phyloP scores from a whole-genome alignment of 169 alveolate species.

The Theileria annulata region DNA sequence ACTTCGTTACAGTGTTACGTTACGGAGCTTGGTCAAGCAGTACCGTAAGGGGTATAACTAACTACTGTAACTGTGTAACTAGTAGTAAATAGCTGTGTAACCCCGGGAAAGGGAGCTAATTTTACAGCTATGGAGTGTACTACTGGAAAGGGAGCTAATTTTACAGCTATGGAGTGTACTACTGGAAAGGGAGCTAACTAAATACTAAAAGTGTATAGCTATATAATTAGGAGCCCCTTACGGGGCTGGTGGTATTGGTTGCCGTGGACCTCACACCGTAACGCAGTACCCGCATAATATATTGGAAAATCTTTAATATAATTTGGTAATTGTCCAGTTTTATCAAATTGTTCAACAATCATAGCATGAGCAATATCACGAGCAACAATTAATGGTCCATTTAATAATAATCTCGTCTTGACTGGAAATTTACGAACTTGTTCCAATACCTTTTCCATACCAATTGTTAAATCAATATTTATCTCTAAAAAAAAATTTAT shows the following conservation, averaged over 20 bases:
- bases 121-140: too few relatives aligned
- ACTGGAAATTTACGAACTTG: constrained; percentile 73
- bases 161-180: too few relatives aligned
- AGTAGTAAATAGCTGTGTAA: too few relatives aligned
- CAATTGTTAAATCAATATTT: constrained; percentile 74
- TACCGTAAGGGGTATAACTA: too few relatives aligned
- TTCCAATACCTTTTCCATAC: constrained; percentile 75
- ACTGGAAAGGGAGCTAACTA: too few relatives aligned
- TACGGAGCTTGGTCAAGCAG: too few relatives aligned
- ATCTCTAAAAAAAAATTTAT: constrained; percentile 50
- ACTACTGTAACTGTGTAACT: too few relatives aligned
- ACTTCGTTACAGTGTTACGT: not conserved
- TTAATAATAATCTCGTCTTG: constrained; percentile 77
- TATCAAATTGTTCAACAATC: constrained; percentile 71
- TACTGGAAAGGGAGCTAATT: too few relatives aligned
- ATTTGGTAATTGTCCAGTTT: constrained; percentile 77
- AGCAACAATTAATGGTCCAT: constrained; percentile 83
- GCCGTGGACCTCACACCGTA: not conserved
- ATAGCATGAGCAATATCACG: constrained; percentile 89
- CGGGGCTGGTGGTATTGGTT: not conserved
- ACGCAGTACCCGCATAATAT: constrained; percentile 85
- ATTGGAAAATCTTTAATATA: constrained; percentile 82
- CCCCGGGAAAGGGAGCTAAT: too few relatives aligned
- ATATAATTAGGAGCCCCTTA: too few relatives aligned
- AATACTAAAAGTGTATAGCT: too few relatives aligned